Evolutionary conservation across 2,329 filamentous ascomycete species (phyloP), one percentile per base, ranked within the genome.

Genomic region (Colletotrichum noveboracense): DNA sequence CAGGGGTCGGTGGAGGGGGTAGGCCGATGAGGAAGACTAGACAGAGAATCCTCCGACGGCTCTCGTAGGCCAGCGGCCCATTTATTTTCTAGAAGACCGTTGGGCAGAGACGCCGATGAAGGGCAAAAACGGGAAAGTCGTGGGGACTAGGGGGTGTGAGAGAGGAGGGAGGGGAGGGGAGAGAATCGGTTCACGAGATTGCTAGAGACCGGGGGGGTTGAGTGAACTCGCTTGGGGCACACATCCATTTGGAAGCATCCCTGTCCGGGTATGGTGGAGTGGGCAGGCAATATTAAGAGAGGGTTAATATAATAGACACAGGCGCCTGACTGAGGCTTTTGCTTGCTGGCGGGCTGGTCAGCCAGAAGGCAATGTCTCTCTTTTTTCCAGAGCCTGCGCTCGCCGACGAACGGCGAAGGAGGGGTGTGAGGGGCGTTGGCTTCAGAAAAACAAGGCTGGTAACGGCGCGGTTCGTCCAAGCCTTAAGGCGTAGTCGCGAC

Each of bases 101-200:
- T 87, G 85, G 86, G 82, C 81, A 85, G 84, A 85, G 80, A 80
- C 83, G 82, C 81, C 83, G 82, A 84, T 81, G 79, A 77, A 81
- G 77, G 81, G 79, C 76, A 84, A 80, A 72, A 81, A 86, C 81
- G 71, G 84, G 85, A 83, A 86, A 85, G 83, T 85, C 82, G 83
- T 81, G 81, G 66, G 30, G 74, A 77, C 79, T 76, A 81, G 77
- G 75, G 76, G 73, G 75, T 68, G 66, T 78, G 68, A 62, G 78
- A 77, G 30, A 78, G 78, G 9, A 73, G 74, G 71, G 71, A 61
- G 78, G 75, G 70, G 65, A 43, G 28, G 24, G 43, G n/a, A 83
- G 82, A 85, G 85, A 85, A 82, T 85, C 83, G 84, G 86, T 87
- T 87, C 85, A 85, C 82, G 84, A 88, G 84, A 88, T 87, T 87